Conservation (phyloP, 2,329 filamentous ascomycete genomes). For the Sporothrix luriei region DNA sequence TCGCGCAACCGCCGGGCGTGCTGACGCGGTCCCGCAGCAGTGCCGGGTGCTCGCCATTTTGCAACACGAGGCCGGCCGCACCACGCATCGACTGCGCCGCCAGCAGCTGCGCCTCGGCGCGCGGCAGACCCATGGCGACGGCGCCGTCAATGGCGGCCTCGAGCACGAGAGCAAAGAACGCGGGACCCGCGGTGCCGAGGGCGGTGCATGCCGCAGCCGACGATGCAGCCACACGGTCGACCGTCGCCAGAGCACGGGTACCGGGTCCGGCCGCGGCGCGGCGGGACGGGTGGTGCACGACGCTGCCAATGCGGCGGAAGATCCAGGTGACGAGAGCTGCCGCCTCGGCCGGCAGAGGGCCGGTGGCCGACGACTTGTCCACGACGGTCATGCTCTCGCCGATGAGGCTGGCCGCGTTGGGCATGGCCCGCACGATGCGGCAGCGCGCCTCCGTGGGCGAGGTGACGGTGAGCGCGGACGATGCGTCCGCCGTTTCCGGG, state of each 20-base stretch:
- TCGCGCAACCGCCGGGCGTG: slow-evolving; percentile 77
- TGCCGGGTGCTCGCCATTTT: slow-evolving; percentile 70
- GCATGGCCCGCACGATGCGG: slow-evolving; percentile 76
- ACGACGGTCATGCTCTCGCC: slow-evolving; percentile 83
- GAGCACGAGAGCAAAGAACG: slow-evolving; percentile 74
- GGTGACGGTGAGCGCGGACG: slow-evolving; percentile 1
- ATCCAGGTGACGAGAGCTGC: slow-evolving; percentile 70
- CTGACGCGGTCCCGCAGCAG: slow-evolving; percentile 74
- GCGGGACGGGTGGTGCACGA: slow-evolving; percentile 42
- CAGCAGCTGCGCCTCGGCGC: slow-evolving; percentile 73
- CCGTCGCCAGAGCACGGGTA: slow-evolving; percentile 59
- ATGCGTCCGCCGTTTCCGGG: slow-evolving; percentile 36
- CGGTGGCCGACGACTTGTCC: slow-evolving; percentile 52
- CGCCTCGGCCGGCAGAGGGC: slow-evolving; percentile 57
- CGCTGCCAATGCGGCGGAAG: slow-evolving; percentile 72
- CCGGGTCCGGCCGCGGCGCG: neutral
- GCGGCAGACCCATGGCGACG: slow-evolving; percentile 75
- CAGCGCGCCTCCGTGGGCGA: slow-evolving; percentile 52
- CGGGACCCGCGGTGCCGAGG: slow-evolving; percentile 73
- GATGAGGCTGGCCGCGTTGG: slow-evolving; percentile 79
- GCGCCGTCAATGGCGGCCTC: slow-evolving; percentile 77
- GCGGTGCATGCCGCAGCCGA: slow-evolving; percentile 72
- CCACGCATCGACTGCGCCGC: slow-evolving; percentile 78
- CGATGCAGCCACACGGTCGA: slow-evolving; percentile 43
- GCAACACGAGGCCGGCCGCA: slow-evolving; percentile 67